These are phyloP conservation scores for Lasiodiplodia gonubiensis DNA, from an alignment of 2,329 filamentous ascomycete genomes.

Conservation along the genomic window DNA sequence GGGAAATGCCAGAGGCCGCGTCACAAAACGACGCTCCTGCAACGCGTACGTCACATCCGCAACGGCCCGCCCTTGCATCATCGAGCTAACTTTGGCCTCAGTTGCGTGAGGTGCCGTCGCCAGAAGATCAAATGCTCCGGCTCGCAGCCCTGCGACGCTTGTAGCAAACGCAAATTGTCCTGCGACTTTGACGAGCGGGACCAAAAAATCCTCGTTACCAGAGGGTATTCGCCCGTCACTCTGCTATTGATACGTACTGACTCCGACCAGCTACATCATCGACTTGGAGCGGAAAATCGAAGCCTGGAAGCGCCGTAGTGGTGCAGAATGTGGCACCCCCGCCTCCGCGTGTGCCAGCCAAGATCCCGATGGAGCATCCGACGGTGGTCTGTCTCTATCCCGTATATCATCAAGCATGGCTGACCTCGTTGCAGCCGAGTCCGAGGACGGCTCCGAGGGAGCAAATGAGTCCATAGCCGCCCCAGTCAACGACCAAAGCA, in stretches of 20 bases:
- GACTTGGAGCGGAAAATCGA: constrained; percentile 37
- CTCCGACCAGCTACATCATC: constrained; percentile 36
- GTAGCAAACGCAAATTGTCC: constrained; percentile 36
- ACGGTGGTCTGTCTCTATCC: not conserved
- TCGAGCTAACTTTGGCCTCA: not conserved
- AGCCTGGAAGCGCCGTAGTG: constrained; percentile 31
- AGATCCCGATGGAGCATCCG: not conserved
- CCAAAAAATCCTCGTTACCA: constrained; percentile 39
- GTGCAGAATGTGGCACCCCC: not conserved
- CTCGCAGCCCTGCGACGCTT: constrained; percentile 40
- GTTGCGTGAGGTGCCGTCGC: constrained; percentile 39
- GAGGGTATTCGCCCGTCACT: constrained; percentile 33
- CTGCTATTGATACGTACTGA: not conserved
- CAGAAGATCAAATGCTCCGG: constrained; percentile 44
- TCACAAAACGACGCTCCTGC: constrained; percentile 37
- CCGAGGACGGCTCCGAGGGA: constrained; percentile 19
- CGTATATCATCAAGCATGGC: not conserved
- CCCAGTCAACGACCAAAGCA: not conserved
- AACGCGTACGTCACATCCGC: constrained; percentile 32
- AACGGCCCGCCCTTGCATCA: not conserved
- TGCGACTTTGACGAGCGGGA: constrained; percentile 42
- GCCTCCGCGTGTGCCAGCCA: not conserved
- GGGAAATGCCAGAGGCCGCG: not conserved
- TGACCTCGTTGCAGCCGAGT: not conserved
- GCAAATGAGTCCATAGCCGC: constrained; percentile 26